These are phyloP conservation scores for Phytophthora ohioensis DNA, from an alignment of 352 stramenopile species.

Conservation along the genomic window DNA sequence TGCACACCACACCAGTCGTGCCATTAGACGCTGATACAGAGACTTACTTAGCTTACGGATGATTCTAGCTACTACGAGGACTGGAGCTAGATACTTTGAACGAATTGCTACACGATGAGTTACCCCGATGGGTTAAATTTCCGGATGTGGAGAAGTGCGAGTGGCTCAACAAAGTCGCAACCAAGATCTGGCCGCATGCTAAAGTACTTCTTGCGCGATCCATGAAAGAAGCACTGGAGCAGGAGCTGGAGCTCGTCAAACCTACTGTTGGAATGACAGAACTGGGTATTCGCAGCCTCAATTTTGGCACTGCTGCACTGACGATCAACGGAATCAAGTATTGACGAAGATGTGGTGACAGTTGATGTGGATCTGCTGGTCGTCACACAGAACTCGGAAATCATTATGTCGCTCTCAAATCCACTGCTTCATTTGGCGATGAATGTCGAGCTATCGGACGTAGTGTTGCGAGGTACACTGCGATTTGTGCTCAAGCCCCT, in stretches of 20 bases:
- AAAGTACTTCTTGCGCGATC: background rate
- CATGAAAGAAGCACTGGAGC: background rate
- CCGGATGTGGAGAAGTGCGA: background rate
- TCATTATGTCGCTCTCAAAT: no score
- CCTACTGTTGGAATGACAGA: no score
- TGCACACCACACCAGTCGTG: background rate
- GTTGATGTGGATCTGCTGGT: background rate
- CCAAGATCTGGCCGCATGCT: background rate
- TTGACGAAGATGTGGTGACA: no score
- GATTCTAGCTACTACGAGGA: background rate
- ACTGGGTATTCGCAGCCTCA: no score
- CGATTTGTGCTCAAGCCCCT: no score
- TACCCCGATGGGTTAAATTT: background rate
- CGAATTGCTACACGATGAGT: background rate
- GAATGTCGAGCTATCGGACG: no score
- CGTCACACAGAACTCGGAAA: no score
- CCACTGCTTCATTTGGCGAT: no score
- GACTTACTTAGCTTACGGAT: background rate
- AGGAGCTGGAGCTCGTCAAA: background rate
- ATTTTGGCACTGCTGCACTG: no score
- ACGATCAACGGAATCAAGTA: no score
- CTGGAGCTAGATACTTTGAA: background rate
- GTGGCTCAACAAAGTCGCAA: background rate
- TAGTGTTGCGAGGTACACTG: no score
- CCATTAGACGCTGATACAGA: no score